Base-by-base conservation (phyloP, 2,329 filamentous ascomycete species). In the Verticillium klebahnii region DNA sequence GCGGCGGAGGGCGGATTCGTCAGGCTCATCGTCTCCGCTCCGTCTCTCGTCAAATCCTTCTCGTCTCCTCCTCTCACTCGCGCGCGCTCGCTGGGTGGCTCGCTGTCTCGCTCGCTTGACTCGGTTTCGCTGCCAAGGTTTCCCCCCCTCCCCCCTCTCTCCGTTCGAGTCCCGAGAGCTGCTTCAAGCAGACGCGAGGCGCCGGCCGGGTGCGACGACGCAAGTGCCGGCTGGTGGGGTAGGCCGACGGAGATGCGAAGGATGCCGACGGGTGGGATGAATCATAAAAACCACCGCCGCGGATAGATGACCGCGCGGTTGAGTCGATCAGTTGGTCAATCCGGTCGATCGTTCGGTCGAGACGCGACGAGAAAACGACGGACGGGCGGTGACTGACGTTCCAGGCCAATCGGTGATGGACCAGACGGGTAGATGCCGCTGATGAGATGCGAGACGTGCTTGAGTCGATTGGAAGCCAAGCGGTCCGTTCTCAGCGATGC, bases 1-100 rank as follows among this genome's bases (percentile, higher is more conserved):
- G 80, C 75, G 65, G 72, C 80, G 66, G 82, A 80, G 55, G 82
- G 74, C 63, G 82, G 82, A 72, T 85, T 85, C 60, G 80, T 84
- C 74, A 80, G 74, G 75, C 78, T 83, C 82, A 85, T 85, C 40
- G 63, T 64, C 45, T 52, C 45, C 45, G 45, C 45, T 52, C 45
- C 9, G 23, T 25, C 45, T 25, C 19, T 52, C 45, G 19, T 25
- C n/a, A 23, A 14, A 36, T 36, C 34, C n/a, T 9, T 23, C 45
- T 25, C 19, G 23, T 52, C 8, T 23, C 19, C 45, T 11, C 45
- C 45, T 19, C 45, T 52, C 45, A 52, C 19, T 52, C 19, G 45
- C 3, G 5, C 25, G 25, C 23, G 7, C 19, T 19, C 19, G 45
- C 19, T 52, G n/a, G n/a, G 45, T 14, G 45, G 45, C 45, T 52